Base-by-base conservation (phyloP, 1,284 basidiomycete genomes). In the Farysia itapuensis region DNA sequence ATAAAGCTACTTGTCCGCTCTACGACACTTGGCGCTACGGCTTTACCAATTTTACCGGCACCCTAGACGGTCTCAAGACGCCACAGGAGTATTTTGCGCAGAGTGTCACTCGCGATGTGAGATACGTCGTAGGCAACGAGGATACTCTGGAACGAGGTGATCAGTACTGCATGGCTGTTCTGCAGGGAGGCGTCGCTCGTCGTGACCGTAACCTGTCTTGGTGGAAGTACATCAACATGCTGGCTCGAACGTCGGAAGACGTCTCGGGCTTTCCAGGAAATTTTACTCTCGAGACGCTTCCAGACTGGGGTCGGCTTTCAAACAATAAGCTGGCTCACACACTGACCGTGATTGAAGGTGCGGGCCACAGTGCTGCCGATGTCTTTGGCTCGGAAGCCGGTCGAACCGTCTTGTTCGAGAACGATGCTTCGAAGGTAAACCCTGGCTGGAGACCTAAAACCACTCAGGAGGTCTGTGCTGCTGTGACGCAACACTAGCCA, bases 21-120 rank as follows among this genome's bases (percentile, higher is more conserved):
- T 76, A 61, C 58, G 67, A 76, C 53, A 64, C 63, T 6, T 76
- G 70, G 70, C 43, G 74, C 9, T 76, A 76, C 32, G 74, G 74
- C 1, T 76, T 74, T 30, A 33, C 33, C 41, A 64, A 69, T 47
- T 70, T 70, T 35, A 60, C 57, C 15, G 61, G 64, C 5, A 73
- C 68, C 2, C 36, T 57, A 7, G 30, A 47, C 13, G 63, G 61
- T 6, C 50, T 54, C 5, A 49, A 64, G 32, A 43, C 42, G 7
- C 67, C 70, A 0, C 29, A 56, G 14, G 39, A 61, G 33, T 74
- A 74, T 39, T 76, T 74, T 39, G 39, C 37, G 0, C 57, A 60
- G 21, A 72, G 65, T 42, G 43, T 70, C 24, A 36, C 18, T 3
- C 59, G 74, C 11, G 74, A 76, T 39, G 65, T 76, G 1, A 43